phyloP scores from a whole-genome alignment of 257 asterid genomes.

The Schizonepeta tenuifolia region DNA sequence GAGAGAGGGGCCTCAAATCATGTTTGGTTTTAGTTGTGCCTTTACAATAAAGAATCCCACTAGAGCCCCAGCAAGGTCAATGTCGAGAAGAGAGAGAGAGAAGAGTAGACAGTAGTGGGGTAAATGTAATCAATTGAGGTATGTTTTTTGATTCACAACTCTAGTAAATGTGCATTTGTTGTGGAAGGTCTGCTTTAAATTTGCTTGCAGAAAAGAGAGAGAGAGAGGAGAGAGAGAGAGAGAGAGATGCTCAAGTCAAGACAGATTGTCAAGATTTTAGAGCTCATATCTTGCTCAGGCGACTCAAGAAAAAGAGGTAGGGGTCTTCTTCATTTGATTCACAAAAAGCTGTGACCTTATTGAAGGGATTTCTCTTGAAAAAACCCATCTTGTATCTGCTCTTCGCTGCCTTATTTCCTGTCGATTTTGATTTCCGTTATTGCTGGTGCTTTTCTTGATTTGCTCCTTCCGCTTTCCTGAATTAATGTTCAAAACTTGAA shows the following conservation, averaged over 20 bases:
- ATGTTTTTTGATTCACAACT: slow-evolving; percentile 56
- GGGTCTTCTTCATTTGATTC: slow-evolving; percentile 26
- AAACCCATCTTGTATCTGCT: slow-evolving; percentile 26
- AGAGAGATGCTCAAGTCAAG: slow-evolving; percentile 16
- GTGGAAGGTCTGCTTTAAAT: slow-evolving; percentile 55
- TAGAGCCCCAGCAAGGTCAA: neutral
- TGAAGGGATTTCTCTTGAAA: neutral
- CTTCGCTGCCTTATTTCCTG: slow-evolving; percentile 27
- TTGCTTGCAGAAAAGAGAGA: slow-evolving; percentile 37
- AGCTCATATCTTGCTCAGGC: slow-evolving; percentile 35
- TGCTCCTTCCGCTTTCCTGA: neutral
- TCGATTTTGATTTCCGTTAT: slow-evolving; percentile 48
- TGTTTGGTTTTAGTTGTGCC: slow-evolving; percentile 17
- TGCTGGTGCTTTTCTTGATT: slow-evolving; percentile 26
- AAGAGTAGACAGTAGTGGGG: slow-evolving; percentile 41
- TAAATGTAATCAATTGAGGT: slow-evolving; percentile 42
- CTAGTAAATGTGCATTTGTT: slow-evolving; percentile 74
- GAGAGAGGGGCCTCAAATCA: slow-evolving; percentile 10
- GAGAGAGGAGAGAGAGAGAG: slow-evolving; percentile 22
- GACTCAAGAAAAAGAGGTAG: slow-evolving; percentile 34
- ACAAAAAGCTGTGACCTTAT: slow-evolving; percentile 29
- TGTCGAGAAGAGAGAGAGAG: slow-evolving; percentile 13
- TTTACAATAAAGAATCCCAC: slow-evolving; percentile 31
- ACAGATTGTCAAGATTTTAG: slow-evolving; percentile 21
- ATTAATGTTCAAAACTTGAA: slow-evolving; percentile 33